These are phyloP conservation scores for Cystofilobasidium bisporidii DNA, from an alignment of 768 basidiomycete genomes.

Conservation along the genomic window DNA sequence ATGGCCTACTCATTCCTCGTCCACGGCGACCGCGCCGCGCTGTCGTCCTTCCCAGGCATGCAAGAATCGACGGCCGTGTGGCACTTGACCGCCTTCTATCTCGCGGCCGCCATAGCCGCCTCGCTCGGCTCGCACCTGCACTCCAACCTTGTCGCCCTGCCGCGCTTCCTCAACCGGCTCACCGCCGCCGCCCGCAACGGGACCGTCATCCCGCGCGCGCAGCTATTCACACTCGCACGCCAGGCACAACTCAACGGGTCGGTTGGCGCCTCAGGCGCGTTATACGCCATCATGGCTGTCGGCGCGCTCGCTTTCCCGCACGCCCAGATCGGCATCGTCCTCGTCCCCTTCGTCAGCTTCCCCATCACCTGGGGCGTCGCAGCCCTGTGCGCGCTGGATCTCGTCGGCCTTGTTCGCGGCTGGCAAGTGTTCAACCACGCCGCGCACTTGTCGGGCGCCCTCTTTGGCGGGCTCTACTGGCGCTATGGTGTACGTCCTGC, in stretches of 20 bases:
- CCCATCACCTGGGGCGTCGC: conserved; percentile 13
- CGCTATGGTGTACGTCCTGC: conserved; percentile 20
- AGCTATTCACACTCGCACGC: conserved; percentile 1
- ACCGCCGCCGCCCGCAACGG: background rate
- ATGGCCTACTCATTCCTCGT: conserved; percentile 25
- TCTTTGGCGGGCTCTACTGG: conserved; percentile 25
- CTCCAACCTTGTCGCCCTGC: conserved; percentile 12
- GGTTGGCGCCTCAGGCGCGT: conserved; percentile 20
- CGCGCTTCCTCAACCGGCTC: conserved; percentile 12
- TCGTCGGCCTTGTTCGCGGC: conserved; percentile 18
- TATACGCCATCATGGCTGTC: conserved; percentile 22
- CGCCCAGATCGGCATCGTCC: conserved; percentile 12
- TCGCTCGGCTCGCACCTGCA: conserved; percentile 14
- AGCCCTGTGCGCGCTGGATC: conserved; percentile 11
- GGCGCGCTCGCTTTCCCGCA: conserved; percentile 22
- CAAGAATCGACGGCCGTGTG: conserved; percentile 18
- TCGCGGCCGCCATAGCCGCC: conserved; percentile 14
- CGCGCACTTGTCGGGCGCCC: conserved; percentile 21
- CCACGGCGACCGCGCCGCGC: conserved; percentile 20
- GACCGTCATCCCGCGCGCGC: background rate
- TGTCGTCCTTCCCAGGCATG: conserved; percentile 11
- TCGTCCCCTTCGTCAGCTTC: conserved; percentile 18
- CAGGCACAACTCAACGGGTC: conserved; percentile 2
- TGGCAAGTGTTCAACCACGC: conserved; percentile 25
- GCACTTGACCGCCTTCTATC: conserved; percentile 25